Conservation (phyloP, 2,329 filamentous ascomycete genomes). For the Pseudogymnoascus pannorum region DNA sequence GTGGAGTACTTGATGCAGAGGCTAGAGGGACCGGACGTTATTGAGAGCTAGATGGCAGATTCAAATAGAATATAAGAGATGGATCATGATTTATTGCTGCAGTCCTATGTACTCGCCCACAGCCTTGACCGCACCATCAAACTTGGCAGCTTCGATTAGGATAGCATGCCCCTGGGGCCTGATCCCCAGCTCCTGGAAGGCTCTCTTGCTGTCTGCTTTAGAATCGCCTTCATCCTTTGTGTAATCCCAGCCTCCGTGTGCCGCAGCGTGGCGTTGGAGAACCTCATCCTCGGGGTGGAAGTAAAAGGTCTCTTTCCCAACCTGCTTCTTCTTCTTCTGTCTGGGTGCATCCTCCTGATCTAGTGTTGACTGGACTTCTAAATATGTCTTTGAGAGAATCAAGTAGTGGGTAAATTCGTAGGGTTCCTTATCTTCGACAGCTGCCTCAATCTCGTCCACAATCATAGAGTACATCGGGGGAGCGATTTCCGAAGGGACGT, state of each 20-base stretch:
- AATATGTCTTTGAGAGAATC: slow-evolving; percentile 85
- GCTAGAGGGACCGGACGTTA: slow-evolving; percentile 41
- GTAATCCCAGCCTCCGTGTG: slow-evolving; percentile 65
- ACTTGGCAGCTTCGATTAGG: slow-evolving; percentile 73
- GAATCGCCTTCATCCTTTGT: slow-evolving; percentile 70
- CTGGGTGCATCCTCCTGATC: slow-evolving; percentile 57
- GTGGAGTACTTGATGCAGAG: slow-evolving; percentile 97
- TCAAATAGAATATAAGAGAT: slow-evolving; percentile 13
- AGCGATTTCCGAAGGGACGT: slow-evolving; percentile 88
- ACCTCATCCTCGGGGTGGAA: slow-evolving; percentile 97
- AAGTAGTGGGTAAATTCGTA: slow-evolving; percentile 93
- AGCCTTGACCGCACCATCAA: slow-evolving; percentile 67
- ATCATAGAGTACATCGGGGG: slow-evolving; percentile 95
- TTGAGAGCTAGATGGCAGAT: slow-evolving; percentile 5
- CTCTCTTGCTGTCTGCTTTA: slow-evolving; percentile 81
- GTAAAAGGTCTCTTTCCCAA: slow-evolving; percentile 63
- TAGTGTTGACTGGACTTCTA: slow-evolving; percentile 75
- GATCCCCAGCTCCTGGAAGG: slow-evolving; percentile 90
- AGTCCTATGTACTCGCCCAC: slow-evolving; percentile 66
- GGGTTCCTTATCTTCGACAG: slow-evolving; percentile 82
- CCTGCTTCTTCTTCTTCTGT: slow-evolving; percentile 59
- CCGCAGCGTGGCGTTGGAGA: slow-evolving; percentile 67
- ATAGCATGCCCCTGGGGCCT: slow-evolving; percentile 78
- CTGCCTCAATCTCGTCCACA: slow-evolving; percentile 80
- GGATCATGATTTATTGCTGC: slow-evolving; percentile 32